Conservation (phyloP, 495 filamentous ascomycete species). For the Lepraria neglecta region DNA sequence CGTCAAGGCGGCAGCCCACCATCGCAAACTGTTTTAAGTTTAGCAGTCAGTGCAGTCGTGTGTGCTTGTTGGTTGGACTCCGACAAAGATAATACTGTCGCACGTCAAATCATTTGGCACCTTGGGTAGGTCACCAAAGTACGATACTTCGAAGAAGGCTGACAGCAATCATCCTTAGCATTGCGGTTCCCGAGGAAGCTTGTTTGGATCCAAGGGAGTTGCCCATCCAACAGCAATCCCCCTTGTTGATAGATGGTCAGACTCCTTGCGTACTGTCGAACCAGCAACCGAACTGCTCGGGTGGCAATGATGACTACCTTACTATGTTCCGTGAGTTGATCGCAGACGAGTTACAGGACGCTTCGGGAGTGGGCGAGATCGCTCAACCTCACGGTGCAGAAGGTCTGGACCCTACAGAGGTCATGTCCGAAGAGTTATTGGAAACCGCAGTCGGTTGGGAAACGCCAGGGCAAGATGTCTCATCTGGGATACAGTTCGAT, state of each 20-base stretch:
- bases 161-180: background rate
- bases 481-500: background rate
- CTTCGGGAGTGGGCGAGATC: background rate
- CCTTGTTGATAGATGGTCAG: background rate
- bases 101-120: background rate
- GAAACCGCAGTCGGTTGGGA: background rate
- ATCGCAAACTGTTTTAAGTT: background rate
- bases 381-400: background rate
- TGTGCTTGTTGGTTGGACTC: slow-evolving; percentile 8
- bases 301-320: background rate
- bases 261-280: background rate
- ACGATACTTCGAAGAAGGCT: slow-evolving; percentile 3
- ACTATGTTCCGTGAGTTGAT: background rate
- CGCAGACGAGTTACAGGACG: background rate
- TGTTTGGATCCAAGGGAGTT: slow-evolving; percentile 1
- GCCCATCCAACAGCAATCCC: background rate
- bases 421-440: background rate
- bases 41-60: slow-evolving; percentile 1
- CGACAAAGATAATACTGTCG: background rate
- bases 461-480: background rate
- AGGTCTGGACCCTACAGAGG: background rate
- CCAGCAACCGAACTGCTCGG: background rate
- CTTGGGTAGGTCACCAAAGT: background rate
- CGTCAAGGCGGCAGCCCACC: slow-evolving; percentile 1
- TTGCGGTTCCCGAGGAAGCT: background rate